Percentiles rank a stretch among this genome's conserved stretches.
phyloP scores from a whole-genome alignment of 2,329 filamentous ascomycete species.

The Hypomyces rosellus region DNA sequence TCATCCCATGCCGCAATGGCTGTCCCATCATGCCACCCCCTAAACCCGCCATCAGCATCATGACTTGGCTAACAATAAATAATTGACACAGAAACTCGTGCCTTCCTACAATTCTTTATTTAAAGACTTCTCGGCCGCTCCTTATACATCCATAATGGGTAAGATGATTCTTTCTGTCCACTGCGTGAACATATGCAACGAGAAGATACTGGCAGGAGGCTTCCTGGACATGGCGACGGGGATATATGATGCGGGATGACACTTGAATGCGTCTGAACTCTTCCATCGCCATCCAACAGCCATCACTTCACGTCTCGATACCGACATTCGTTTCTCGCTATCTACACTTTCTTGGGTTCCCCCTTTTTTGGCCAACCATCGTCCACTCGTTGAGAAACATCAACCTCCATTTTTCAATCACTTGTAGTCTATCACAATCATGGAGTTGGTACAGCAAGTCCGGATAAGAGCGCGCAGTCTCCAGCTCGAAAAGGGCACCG shows the following conservation, averaged over 20 bases:
- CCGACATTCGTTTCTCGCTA: slow-evolving; percentile 33
- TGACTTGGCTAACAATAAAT: slow-evolving; percentile 16
- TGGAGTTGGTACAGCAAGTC: slow-evolving; percentile 38
- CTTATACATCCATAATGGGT: slow-evolving; percentile 37
- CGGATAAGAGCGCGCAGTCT: slow-evolving; percentile 43
- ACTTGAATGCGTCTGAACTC: not conserved
- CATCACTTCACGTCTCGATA: slow-evolving; percentile 25
- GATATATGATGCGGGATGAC: slow-evolving; percentile 2
- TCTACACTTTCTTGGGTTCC: slow-evolving; percentile 43
- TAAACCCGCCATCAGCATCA: not conserved
- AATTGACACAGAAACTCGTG: slow-evolving; percentile 14
- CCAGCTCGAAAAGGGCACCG: slow-evolving; percentile 36
- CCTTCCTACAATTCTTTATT: slow-evolving; percentile 24
- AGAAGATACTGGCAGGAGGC: slow-evolving; percentile 15
- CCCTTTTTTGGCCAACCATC: slow-evolving; percentile 25
- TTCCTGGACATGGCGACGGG: slow-evolving; percentile 17
- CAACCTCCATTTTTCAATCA: slow-evolving; percentile 17
- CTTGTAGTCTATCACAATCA: slow-evolving; percentile 32
- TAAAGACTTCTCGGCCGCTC: slow-evolving; percentile 27
- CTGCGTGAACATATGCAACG: slow-evolving; percentile 16
- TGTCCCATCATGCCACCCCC: not conserved
- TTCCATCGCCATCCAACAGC: slow-evolving; percentile 8
- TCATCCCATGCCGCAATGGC: not conserved
- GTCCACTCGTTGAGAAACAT: slow-evolving; percentile 19
- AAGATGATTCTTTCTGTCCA: slow-evolving; percentile 29